These are phyloP conservation scores for Hapsidospora chrysogenum DNA, from an alignment of 495 filamentous ascomycete genomes.

Conservation along the genomic window DNA sequence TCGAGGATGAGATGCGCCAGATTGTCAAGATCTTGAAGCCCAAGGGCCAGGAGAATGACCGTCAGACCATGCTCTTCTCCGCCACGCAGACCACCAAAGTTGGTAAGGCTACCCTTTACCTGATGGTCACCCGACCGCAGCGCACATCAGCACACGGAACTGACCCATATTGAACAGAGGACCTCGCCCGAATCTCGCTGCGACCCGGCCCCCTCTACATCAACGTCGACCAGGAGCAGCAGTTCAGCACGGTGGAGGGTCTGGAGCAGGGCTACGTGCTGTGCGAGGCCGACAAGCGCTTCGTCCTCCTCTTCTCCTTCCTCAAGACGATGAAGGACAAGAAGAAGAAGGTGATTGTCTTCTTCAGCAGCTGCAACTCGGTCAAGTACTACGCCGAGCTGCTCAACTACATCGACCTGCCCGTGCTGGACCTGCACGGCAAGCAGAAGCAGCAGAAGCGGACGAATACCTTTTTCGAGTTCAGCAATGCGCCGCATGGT, in stretches of 20 bases:
- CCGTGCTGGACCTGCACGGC: slow-evolving; percentile 73
- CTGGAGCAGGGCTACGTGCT: slow-evolving; percentile 92
- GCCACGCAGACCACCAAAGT: slow-evolving; percentile 98
- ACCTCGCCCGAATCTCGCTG: slow-evolving; percentile 84
- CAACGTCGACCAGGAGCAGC: slow-evolving; percentile 50
- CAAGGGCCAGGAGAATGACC: slow-evolving; percentile 50
- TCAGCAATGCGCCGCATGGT: slow-evolving; percentile 82
- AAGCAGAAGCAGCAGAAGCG: slow-evolving; percentile 97
- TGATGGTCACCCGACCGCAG: no score
- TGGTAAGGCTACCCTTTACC: background rate
- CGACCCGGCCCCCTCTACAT: slow-evolving; percentile 88
- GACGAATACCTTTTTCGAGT: slow-evolving; percentile 96
- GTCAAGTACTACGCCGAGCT: slow-evolving; percentile 93
- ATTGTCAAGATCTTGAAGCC: slow-evolving; percentile 76
- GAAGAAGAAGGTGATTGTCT: slow-evolving; percentile 94
- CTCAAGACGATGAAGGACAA: slow-evolving; percentile 59
- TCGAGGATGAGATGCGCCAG: slow-evolving; percentile 96
- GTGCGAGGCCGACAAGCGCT: slow-evolving; percentile 84
- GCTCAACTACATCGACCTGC: slow-evolving; percentile 90
- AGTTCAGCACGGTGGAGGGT: slow-evolving; percentile 61
- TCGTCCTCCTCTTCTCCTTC: slow-evolving; percentile 90
- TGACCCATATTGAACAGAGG: slow-evolving; percentile 31
- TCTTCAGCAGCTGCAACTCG: slow-evolving; percentile 84
- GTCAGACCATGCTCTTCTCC: slow-evolving; percentile 94
- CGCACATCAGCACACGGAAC: no score